Percentiles rank a stretch among this genome's conserved stretches.
These are phyloP conservation scores for Boletus eberwhitei DNA, from an alignment of 768 basidiomycete genomes.

Conservation along the genomic window DNA sequence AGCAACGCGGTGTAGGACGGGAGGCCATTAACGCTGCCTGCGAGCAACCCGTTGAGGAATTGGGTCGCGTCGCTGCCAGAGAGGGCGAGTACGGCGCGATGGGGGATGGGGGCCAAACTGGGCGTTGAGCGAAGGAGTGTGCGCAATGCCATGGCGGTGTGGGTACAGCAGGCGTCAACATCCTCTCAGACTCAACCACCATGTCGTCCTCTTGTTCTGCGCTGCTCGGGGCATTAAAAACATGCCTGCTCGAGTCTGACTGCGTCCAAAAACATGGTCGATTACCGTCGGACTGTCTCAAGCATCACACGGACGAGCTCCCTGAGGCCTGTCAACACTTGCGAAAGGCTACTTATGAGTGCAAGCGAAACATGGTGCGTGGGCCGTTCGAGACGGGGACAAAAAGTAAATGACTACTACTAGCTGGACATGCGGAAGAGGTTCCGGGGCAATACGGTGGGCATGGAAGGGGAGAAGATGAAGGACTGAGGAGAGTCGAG, in stretches of 20 bases:
- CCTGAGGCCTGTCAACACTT: conserved; percentile 79
- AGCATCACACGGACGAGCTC: conserved; percentile 67
- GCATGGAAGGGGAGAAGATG: conserved; percentile 37
- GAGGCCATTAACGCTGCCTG: conserved; percentile 44
- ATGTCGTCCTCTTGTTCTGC: conserved; percentile 84
- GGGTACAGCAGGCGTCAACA: conserved; percentile 10
- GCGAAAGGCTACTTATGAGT: conserved; percentile 81
- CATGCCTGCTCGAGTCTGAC: conserved; percentile 81
- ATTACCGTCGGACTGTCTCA: conserved; percentile 84
- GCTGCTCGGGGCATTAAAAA: conserved; percentile 73
- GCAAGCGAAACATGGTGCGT: conserved; percentile 85
- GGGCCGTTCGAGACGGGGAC: background rate
- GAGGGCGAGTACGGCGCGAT: conserved; percentile 69
- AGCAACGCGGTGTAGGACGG: conserved; percentile 72
- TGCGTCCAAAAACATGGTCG: conserved; percentile 78
- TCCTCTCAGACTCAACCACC: background rate
- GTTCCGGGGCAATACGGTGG: conserved; percentile 69
- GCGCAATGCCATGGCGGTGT: conserved; percentile 32
- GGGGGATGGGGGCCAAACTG: conserved; percentile 57
- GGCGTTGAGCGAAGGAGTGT: conserved; percentile 47
- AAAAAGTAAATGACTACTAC: background rate
- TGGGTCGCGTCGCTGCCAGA: conserved; percentile 75
- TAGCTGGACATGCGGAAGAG: conserved; percentile 85
- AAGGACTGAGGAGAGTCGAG: background rate
- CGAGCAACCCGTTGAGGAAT: conserved; percentile 79